phyloP scores from a whole-genome alignment of 83 land plant genomes.

The Thuja plicata region DNA sequence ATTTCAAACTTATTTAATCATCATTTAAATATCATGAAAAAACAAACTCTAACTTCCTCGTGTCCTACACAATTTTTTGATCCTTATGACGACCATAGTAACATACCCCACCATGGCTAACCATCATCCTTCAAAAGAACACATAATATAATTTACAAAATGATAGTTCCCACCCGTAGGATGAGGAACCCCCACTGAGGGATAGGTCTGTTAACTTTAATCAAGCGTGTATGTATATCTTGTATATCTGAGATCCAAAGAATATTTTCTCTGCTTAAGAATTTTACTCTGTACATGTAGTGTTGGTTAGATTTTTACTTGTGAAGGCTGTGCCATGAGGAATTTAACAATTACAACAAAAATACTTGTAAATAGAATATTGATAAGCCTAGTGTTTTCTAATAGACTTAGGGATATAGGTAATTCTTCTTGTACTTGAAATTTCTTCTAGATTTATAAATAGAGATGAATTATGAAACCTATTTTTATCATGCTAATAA shows the following conservation, averaged over 20 bases:
- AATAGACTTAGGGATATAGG: not conserved
- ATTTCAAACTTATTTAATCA: too few relatives aligned
- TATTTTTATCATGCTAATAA: not conserved
- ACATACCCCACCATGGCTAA: constrained; percentile 23
- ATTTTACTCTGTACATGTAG: not conserved
- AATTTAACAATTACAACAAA: not conserved
- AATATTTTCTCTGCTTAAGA: constrained; percentile 9
- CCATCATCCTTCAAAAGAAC: not conserved
- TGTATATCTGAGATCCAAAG: not conserved
- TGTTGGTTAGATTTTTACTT: not conserved
- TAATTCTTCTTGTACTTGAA: not conserved
- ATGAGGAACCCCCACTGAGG: constrained; percentile 24
- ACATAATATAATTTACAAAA: not conserved
- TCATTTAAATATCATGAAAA: too few relatives aligned
- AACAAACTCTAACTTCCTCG: too few relatives aligned
- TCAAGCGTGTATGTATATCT: constrained; percentile 18
- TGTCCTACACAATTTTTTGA: too few relatives aligned
- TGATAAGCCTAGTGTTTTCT: too few relatives aligned
- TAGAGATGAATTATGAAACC: not conserved
- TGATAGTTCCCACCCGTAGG: constrained; percentile 2
- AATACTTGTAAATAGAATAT: not conserved
- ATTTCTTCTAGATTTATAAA: not conserved
- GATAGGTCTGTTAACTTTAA: constrained; percentile 13
- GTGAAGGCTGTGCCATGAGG: not conserved
- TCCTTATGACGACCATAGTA: too few relatives aligned